Evolutionary conservation across 108 stramenopile species (phyloP), one percentile per base, ranked within the genome.

Genomic region (Nitzschia sp.): DNA sequence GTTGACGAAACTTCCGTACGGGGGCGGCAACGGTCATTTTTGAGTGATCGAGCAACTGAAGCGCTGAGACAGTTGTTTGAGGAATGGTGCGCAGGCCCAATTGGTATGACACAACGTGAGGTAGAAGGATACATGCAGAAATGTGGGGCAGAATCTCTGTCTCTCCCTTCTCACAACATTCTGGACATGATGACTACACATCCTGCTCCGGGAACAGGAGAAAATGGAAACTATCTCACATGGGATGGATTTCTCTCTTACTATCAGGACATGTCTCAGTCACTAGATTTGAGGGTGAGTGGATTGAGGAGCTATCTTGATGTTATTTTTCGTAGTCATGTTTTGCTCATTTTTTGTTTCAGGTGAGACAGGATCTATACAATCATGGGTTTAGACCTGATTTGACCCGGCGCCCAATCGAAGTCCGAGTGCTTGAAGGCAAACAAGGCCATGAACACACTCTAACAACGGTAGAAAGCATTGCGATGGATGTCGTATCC

Each of bases 161-260:
- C 78, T 41, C 73, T 82, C 44, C 79, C 88, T 40, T 67, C 79
- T 21, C 83, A 93, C 38, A 88, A 83, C 70, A 89, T 96, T 53
- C 77, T 83, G 12, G 80, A 85, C 41, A 91, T 96, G 40, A 82
- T 96, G 67, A 70, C 61, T 29, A 87, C 86, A 68, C 88, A 87
- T 67, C 76, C 80, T 17, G 76, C 80, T 17, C 34, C 73, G n/a
- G 46, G 53, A 15, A 80, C 57, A 9, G 62, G 51, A 19, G 63
- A 67, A 10, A 51, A 62, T 5, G 44, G 70, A 14, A 71, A 60
- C 52, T 76, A 69, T 56, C 67, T 98, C 21, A 90, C 69, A 56
- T 65, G 86, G 12, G 81, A 89, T 9, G 97, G 95, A 40, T 98
- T 98, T 62, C 80, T 96, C 15, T 82, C 80, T 8, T 96, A 95